These are phyloP conservation scores for Monascus purpureus DNA, from an alignment of 495 filamentous ascomycete species.

Conservation along the genomic window DNA sequence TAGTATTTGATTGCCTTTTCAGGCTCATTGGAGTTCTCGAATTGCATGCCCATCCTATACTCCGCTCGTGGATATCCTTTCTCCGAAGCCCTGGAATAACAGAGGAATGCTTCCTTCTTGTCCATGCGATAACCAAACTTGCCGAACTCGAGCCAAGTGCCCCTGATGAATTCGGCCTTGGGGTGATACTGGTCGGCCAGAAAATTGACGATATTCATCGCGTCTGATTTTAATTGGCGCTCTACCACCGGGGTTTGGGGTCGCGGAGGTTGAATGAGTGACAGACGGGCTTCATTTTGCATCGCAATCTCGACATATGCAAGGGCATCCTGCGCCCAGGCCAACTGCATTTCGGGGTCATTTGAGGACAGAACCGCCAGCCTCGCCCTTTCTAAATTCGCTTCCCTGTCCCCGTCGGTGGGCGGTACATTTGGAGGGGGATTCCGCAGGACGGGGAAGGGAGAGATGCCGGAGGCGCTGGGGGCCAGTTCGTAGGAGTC, in stretches of 20 bases:
- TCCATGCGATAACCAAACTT: constrained; percentile 82
- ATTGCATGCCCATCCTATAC: constrained; percentile 97
- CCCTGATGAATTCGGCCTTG: constrained; percentile 85
- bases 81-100: constrained; percentile 74
- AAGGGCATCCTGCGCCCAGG: constrained; percentile 88
- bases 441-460: constrained; percentile 73
- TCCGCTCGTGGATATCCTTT: constrained; percentile 87
- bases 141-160: constrained; percentile 96
- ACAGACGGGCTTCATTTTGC: constrained; percentile 50
- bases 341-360: constrained; percentile 90
- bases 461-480: constrained; percentile 62
- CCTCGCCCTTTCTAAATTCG: constrained; percentile 69
- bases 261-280: constrained; percentile 49
- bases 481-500: constrained; percentile 26
- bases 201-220: constrained; percentile 81
- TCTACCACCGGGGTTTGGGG: constrained; percentile 72
- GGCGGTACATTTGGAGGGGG: constrained; percentile 83
- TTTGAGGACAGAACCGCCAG: constrained; percentile 78
- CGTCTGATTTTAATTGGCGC: constrained; percentile 74
- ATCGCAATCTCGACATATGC: constrained; percentile 75
- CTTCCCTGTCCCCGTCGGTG: constrained; percentile 87
- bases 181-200: constrained; percentile 85
- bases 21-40: constrained; percentile 82
- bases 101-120: constrained; percentile 84
- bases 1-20: constrained; percentile 87